Base-by-base conservation (phyloP, 1,139 yeast species). In the Suhomyces wounanorum region DNA sequence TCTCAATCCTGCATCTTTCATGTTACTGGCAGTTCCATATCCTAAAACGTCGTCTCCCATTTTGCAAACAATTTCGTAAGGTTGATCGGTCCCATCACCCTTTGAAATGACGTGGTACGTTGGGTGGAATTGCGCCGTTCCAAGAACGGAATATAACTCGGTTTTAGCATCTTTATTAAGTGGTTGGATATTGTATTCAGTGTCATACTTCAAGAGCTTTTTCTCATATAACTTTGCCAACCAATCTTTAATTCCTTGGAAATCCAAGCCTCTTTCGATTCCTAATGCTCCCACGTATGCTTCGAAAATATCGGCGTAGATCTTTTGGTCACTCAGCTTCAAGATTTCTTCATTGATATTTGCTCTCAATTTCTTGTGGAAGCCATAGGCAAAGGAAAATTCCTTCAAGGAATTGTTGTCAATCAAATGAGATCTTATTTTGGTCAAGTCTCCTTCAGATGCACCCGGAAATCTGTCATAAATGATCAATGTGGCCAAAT, bases 221-320 rank as follows among this genome's bases (percentile, higher is more conserved):
- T 63, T 62, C 10, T 70, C 72, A 45, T 84, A 78, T 31, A 90
- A 70, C 47, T 73, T 67, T 6, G 68, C 64, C 16, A 90, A 65
- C 96, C 96, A 91, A 8, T 71, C 64, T 52, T 78, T 74, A 5
- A 88, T 82, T 25, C 70, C 74, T 1, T 69, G 70, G 36, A 78
- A 70, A 45, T 71, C 67, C 43, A 81, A 78, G 3, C 76, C 71
- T 50, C 75, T 70, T 56, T 89, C 96, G 40, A 84, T 75, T 10
- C 84, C 82, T 40, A 92, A 68, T 0, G 95, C 98, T 5, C 96
- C 98, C 38, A 92, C 78, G 61, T 91, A 92, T 0, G 97, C 97
- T 68, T 92, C 97, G 66, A 92, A 89, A 0, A 87, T 79, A 69
- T 89, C 96, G 0, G 96, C 92, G 59, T 77, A 75, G 3, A 84